phyloP scores from a whole-genome alignment of 169 alveolate species.

The Plasmodium chabaudi region DNA sequence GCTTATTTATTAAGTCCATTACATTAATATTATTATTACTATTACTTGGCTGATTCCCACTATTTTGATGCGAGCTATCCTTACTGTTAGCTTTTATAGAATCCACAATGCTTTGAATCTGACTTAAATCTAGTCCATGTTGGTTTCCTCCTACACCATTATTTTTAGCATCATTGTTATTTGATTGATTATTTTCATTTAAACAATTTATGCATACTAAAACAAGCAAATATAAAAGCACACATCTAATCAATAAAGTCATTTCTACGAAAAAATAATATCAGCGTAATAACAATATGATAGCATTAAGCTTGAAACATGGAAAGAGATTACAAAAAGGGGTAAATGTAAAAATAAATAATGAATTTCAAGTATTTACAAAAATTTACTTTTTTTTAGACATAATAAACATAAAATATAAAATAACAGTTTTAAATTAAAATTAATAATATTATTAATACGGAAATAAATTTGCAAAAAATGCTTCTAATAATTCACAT shows the following conservation, averaged over 20 bases:
- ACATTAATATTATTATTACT: neutral
- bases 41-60: neutral
- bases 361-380: too few species aligned
- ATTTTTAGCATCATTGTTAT: neutral
- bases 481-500: too few species aligned
- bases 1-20: neutral
- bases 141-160: neutral
- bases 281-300: neutral
- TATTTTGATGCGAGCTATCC: neutral
- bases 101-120: constrained; percentile 18
- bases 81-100: constrained; percentile 11
- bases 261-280: constrained; percentile 40
- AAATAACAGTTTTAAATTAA: too few species aligned
- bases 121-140: constrained; percentile 9
- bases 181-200: constrained; percentile 27
- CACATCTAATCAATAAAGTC: constrained; percentile 58
- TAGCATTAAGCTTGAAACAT: constrained; percentile 21
- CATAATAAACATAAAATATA: too few species aligned
- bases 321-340: neutral
- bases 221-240: constrained; percentile 39
- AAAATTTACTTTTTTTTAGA: too few species aligned
- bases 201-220: constrained; percentile 28
- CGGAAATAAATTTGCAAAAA: too few species aligned
- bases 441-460: too few species aligned
- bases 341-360: neutral